Conservation (phyloP, 2,329 filamentous ascomycete genomes). For the Talaromyces sp. region DNA sequence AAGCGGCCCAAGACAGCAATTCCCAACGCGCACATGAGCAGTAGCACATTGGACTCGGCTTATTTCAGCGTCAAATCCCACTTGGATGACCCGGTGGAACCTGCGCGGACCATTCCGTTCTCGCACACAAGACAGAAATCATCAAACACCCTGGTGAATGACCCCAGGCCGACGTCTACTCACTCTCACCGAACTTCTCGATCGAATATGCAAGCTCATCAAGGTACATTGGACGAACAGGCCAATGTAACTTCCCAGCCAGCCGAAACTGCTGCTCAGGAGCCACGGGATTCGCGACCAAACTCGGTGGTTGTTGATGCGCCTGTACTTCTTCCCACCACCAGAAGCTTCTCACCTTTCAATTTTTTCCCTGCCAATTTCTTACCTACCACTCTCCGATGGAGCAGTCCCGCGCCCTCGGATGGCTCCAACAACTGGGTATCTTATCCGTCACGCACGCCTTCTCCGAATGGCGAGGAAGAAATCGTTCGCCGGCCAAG, state of each 20-base stretch:
- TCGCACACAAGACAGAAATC: constrained; percentile 68
- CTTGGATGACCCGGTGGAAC: constrained; percentile 38
- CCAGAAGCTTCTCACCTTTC: constrained; percentile 7
- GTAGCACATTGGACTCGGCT: constrained; percentile 40
- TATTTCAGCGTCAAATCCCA: constrained; percentile 30
- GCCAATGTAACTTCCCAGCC: not conserved
- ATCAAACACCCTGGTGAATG: constrained; percentile 20
- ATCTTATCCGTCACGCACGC: constrained; percentile 28
- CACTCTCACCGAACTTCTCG: constrained; percentile 27
- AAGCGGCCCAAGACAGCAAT: constrained; percentile 62
- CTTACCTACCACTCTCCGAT: constrained; percentile 23
- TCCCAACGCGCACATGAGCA: constrained; percentile 57
- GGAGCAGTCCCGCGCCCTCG: constrained; percentile 30
- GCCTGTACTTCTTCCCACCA: constrained; percentile 23
- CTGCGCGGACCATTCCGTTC: constrained; percentile 61
- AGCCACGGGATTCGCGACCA: constrained; percentile 22
- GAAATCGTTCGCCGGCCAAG: constrained; percentile 24
- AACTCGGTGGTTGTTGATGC: constrained; percentile 25
- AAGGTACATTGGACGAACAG: constrained; percentile 13
- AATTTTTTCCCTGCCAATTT: not conserved
- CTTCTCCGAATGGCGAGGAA: constrained; percentile 20
- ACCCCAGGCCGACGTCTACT: constrained; percentile 43
- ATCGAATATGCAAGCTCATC: constrained; percentile 25
- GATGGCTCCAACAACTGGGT: constrained; percentile 35
- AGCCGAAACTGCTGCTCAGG: constrained; percentile 21